These are phyloP conservation scores for Suhomyces canberraensis DNA, from an alignment of 805 yeast species.

Conservation along the genomic window DNA sequence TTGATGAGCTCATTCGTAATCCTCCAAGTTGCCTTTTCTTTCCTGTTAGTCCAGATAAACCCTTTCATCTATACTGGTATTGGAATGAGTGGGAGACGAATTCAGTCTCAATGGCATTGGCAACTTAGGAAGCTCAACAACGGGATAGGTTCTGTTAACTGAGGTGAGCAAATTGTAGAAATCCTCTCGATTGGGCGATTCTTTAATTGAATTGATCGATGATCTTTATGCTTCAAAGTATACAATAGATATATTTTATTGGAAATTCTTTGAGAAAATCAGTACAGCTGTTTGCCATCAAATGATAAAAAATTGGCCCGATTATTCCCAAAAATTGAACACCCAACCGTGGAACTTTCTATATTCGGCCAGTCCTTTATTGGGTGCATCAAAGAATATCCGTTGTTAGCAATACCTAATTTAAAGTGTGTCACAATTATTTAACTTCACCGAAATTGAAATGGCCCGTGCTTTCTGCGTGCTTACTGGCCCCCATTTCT, in stretches of 20 bases:
- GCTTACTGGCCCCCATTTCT: conserved; percentile 61
- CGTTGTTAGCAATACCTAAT: too few relatives aligned
- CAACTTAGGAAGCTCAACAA: conserved; percentile 22
- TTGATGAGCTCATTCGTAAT: conserved; percentile 22
- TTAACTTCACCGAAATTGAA: conserved; percentile 57
- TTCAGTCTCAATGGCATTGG: conserved; percentile 26
- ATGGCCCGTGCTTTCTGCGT: conserved; percentile 63
- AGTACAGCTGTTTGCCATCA: conserved; percentile 40
- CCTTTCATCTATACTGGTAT: conserved; percentile 9
- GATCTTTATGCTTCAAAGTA: conserved; percentile 12
- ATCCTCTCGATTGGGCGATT: conserved; percentile 31
- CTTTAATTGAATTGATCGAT: conserved; percentile 25
- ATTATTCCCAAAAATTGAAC: conserved; percentile 24
- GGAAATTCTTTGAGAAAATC: conserved; percentile 46
- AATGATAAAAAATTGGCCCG: conserved; percentile 27
- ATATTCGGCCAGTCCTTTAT: conserved; percentile 41
- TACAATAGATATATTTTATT: conserved; percentile 33
- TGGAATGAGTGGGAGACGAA: conserved; percentile 6
- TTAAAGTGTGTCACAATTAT: conserved; percentile 1
- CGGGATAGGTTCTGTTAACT: conserved; percentile 8
- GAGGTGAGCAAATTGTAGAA: conserved; percentile 31
- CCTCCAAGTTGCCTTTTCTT: conserved; percentile 23
- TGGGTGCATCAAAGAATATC: too few relatives aligned
- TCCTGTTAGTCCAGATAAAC: conserved; percentile 14
- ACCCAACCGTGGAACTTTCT: conserved; percentile 34